Percentiles rank a stretch among this genome's conserved stretches.
These are phyloP conservation scores for Fusarium nygamai DNA, from an alignment of 2,329 filamentous ascomycete species.

Conservation along the genomic window DNA sequence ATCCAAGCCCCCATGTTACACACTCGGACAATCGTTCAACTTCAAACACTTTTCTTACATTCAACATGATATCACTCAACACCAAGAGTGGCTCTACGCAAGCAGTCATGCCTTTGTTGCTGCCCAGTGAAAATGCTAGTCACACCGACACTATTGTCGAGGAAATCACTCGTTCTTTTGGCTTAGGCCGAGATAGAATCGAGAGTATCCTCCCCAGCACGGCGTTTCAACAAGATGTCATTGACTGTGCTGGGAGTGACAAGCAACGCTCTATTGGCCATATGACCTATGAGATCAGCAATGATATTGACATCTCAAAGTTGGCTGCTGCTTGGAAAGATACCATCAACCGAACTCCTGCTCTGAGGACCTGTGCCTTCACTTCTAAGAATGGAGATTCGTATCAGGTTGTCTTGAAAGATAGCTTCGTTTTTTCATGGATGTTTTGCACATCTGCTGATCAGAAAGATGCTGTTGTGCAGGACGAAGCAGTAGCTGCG, in stretches of 20 bases:
- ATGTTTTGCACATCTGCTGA: not conserved
- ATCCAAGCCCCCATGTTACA: too few species aligned
- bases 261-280: not conserved
- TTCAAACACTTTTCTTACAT: not conserved
- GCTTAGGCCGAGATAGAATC: not conserved
- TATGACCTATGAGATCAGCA: not conserved
- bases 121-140: not conserved
- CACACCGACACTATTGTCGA: not conserved
- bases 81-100: too few species aligned
- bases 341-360: not conserved
- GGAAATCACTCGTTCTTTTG: not conserved
- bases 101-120: not conserved
- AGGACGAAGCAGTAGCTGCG: slow-evolving; percentile 6
- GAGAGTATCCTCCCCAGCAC: not conserved
- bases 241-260: not conserved
- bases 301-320: not conserved
- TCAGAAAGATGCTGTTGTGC: not conserved
- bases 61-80: not conserved
- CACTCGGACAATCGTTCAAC: not conserved
- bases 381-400: not conserved
- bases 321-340: slow-evolving; percentile 16
- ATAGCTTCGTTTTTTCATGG: slow-evolving; percentile 11
- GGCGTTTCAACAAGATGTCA: not conserved
- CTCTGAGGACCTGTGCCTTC: not conserved
- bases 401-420: not conserved